Evolutionary conservation across 495 filamentous ascomycete species (phyloP).

Genomic region (Penicillium mononematosum): DNA sequence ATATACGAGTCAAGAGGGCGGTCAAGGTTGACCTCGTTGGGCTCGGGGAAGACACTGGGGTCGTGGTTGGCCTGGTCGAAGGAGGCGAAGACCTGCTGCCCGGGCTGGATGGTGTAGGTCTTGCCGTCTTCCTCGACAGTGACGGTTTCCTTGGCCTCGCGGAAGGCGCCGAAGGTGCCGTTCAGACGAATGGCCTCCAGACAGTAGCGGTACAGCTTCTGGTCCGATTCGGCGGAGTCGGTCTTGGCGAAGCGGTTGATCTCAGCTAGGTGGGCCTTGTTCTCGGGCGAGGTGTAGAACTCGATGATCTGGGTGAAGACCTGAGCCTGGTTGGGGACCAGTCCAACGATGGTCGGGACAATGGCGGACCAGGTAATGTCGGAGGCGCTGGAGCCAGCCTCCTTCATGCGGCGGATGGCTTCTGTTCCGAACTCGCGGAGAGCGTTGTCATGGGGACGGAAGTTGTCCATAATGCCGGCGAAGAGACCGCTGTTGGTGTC

Average conservation of each 20-base stretch:
- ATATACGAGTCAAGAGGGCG: slow-evolving; percentile 69
- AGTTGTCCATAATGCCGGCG: slow-evolving; percentile 54
- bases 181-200: slow-evolving; percentile 60
- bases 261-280: slow-evolving; percentile 54
- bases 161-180: slow-evolving; percentile 58
- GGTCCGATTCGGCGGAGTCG: slow-evolving; percentile 48
- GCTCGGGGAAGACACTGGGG: slow-evolving; percentile 63
- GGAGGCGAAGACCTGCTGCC: slow-evolving; percentile 52
- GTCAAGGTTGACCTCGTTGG: slow-evolving; percentile 61
- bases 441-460: slow-evolving; percentile 51
- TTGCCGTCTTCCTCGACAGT: slow-evolving; percentile 53
- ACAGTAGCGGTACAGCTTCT: slow-evolving; percentile 49
- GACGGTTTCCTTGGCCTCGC: slow-evolving; percentile 42
- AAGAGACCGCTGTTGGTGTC: slow-evolving; percentile 57
- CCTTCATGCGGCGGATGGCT: slow-evolving; percentile 67
- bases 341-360: slow-evolving; percentile 57
- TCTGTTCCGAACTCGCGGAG: slow-evolving; percentile 67
- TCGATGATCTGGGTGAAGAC: slow-evolving; percentile 76
- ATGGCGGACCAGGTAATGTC: slow-evolving; percentile 76
- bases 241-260: slow-evolving; percentile 56
- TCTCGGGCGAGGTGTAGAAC: slow-evolving; percentile 65
- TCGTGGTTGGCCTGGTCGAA: slow-evolving; percentile 56
- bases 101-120: slow-evolving; percentile 49
- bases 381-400: slow-evolving; percentile 59
- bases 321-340: slow-evolving; percentile 70